Evolutionary conservation across 176 grass and related monocot species (phyloP).

Genomic region (Elaeis guineensis): DNA sequence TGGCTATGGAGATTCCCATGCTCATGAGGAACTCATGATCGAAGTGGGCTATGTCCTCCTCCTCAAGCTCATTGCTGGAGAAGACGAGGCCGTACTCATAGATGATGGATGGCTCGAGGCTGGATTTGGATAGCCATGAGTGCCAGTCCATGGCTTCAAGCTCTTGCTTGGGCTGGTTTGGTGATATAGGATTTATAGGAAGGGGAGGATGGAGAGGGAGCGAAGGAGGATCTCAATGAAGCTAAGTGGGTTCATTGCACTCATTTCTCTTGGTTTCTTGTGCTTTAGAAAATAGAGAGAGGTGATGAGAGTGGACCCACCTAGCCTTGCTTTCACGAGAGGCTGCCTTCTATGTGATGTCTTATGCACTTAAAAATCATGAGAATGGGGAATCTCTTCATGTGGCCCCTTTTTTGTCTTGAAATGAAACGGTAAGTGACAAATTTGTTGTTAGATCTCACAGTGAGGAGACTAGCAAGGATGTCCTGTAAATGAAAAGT

Average conservation of each 20-base stretch:
- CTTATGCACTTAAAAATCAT: neutral
- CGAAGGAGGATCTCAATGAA: neutral
- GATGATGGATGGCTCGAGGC: slow-evolving; percentile 40
- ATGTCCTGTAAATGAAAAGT: no score
- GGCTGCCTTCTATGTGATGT: no score
- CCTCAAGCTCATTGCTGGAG: slow-evolving; percentile 61
- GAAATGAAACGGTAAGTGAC: no score
- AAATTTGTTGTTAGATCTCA: no score
- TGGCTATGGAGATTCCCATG: slow-evolving; percentile 83
- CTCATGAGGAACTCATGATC: slow-evolving; percentile 91
- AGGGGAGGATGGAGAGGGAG: neutral
- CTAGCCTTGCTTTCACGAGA: no score
- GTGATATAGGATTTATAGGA: neutral
- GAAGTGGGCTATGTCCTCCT: slow-evolving; percentile 52
- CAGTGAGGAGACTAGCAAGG: no score
- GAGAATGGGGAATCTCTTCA: slow-evolving; percentile 18
- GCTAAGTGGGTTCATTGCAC: no score
- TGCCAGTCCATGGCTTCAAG: slow-evolving; percentile 64
- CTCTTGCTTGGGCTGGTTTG: neutral
- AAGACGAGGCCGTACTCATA: slow-evolving; percentile 58
- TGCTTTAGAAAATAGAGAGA: neutral
- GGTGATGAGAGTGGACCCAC: no score
- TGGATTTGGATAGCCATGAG: slow-evolving; percentile 60
- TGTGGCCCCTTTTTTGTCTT: slow-evolving; percentile 15
- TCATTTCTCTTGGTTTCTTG: no score